Conservation (phyloP, 2,329 filamentous ascomycete species). For the Madurella fahalii region DNA sequence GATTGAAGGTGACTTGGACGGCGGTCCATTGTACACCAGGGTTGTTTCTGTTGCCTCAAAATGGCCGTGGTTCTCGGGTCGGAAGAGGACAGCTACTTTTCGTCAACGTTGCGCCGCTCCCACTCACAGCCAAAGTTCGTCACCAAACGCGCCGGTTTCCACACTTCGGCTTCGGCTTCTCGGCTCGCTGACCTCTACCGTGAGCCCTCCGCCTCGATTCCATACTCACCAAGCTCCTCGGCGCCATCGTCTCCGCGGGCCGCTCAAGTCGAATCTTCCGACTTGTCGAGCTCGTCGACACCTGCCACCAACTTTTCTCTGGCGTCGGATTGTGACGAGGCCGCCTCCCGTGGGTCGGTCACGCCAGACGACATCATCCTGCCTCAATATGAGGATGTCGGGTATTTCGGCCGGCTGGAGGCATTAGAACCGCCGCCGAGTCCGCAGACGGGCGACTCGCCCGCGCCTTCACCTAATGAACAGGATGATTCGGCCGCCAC, state of each 20-base stretch:
- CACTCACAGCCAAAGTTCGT: slow-evolving; percentile 58
- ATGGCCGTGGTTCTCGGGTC: slow-evolving; percentile 57
- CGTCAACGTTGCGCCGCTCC: slow-evolving; percentile 53
- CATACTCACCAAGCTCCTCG: slow-evolving; percentile 49
- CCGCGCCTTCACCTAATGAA: slow-evolving; percentile 50
- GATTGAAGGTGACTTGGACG: slow-evolving; percentile 30
- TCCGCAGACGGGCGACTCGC: slow-evolving; percentile 47
- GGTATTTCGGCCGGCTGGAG: slow-evolving; percentile 43
- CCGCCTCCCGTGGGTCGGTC: slow-evolving; percentile 38
- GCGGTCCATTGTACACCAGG: slow-evolving; percentile 23
- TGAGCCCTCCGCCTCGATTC: slow-evolving; percentile 39
- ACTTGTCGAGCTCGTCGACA: slow-evolving; percentile 58
- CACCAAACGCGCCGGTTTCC: slow-evolving; percentile 40
- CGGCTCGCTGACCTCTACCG: slow-evolving; percentile 46
- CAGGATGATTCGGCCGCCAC: slow-evolving; percentile 48
- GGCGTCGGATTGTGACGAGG: slow-evolving; percentile 52
- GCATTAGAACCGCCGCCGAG: slow-evolving; percentile 49
- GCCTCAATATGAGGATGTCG: slow-evolving; percentile 44
- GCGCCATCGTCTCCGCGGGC: slow-evolving; percentile 54
- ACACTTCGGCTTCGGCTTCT: slow-evolving; percentile 43
- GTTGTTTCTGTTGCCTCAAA: slow-evolving; percentile 18
- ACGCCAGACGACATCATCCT: slow-evolving; percentile 46
- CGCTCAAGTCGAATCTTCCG: slow-evolving; percentile 48
- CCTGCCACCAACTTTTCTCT: slow-evolving; percentile 61
- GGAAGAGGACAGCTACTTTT: slow-evolving; percentile 56